Conservation (phyloP, 2,329 filamentous ascomycete species). For the Pseudogymnoascus pannorum region DNA sequence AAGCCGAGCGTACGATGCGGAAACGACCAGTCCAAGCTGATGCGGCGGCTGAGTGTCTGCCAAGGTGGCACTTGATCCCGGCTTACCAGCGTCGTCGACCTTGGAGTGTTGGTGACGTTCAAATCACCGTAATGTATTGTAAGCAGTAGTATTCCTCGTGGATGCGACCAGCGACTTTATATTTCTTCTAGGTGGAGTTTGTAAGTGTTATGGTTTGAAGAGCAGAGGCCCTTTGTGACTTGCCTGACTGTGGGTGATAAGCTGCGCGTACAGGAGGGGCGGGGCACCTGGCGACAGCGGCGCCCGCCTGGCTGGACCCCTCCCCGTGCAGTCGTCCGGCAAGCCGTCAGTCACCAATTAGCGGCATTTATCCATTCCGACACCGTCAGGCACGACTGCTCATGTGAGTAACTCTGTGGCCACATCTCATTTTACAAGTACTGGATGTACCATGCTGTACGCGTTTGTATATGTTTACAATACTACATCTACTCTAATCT, state of each 20-base stretch:
- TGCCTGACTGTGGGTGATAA: neutral
- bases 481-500: neutral
- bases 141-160: neutral
- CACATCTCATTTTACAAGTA: neutral
- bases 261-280: neutral
- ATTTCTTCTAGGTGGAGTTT: neutral
- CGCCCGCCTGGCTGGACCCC: slow-evolving; percentile 4
- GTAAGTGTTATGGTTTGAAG: neutral
- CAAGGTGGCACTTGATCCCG: slow-evolving; percentile 6
- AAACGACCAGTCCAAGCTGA: neutral
- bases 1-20: neutral
- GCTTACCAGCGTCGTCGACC: slow-evolving; percentile 1
- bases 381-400: slow-evolving; percentile 3
- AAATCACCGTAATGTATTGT: neutral
- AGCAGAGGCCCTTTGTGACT: neutral
- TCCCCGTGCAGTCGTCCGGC: neutral
- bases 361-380: neutral
- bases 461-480: neutral
- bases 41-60: slow-evolving; percentile 2
- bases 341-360: neutral
- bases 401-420: slow-evolving; percentile 7
- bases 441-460: neutral
- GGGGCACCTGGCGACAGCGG: slow-evolving; percentile 6
- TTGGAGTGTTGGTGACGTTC: neutral
- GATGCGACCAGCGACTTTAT: slow-evolving; percentile 7